phyloP scores from a whole-genome alignment of 306 rosid species.

The Lathyrus tuberosus region DNA sequence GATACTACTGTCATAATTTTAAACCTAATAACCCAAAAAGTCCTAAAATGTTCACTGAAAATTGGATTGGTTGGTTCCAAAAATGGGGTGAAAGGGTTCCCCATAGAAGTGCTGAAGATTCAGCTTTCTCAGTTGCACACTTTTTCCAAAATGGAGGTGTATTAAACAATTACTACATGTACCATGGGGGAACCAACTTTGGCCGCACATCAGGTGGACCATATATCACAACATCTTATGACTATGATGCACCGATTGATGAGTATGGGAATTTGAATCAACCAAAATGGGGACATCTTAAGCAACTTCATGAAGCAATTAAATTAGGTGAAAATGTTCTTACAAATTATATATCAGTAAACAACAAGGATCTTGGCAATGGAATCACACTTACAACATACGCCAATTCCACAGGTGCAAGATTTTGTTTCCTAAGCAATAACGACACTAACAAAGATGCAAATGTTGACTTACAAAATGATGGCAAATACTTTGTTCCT shows the following conservation, averaged over 20 bases:
- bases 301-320: too few relatives aligned
- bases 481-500: not conserved
- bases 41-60: too few relatives aligned
- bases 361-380: not conserved
- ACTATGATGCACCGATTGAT: too few relatives aligned
- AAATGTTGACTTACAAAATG: not conserved
- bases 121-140: too few relatives aligned
- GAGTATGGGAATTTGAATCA: too few relatives aligned
- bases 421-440: slow-evolving; percentile 14
- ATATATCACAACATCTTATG: too few relatives aligned
- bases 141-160: not conserved
- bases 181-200: too few relatives aligned
- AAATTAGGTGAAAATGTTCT: not conserved
- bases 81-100: too few relatives aligned
- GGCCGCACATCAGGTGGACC: too few relatives aligned
- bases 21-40: not conserved
- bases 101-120: too few relatives aligned
- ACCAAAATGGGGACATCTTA: too few relatives aligned
- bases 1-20: not conserved
- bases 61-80: too few relatives aligned
- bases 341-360: not conserved
- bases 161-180: not conserved
- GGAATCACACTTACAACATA: slow-evolving; percentile 1
- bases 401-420: not conserved
- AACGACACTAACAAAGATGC: not conserved